These are phyloP conservation scores for Musa itinerans DNA, from an alignment of 176 grass and related monocot genomes.

Conservation along the genomic window DNA sequence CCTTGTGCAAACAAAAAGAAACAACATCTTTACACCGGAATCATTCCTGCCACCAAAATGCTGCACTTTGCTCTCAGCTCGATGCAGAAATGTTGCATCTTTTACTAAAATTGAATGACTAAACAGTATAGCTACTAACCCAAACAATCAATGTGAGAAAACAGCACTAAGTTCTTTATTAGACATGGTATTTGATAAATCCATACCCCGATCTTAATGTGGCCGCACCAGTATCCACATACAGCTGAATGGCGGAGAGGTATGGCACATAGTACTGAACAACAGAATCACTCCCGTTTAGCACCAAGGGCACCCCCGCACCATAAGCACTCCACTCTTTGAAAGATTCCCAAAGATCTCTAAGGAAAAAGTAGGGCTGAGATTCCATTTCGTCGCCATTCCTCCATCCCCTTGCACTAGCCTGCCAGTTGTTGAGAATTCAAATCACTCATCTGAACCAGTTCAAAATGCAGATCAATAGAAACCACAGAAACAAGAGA, in stretches of 20 bases:
- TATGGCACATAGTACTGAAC: constrained; percentile 84
- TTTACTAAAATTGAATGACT: background rate
- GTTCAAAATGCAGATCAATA: background rate
- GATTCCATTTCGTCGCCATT: background rate
- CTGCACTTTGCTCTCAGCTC: background rate
- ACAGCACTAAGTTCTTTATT: background rate
- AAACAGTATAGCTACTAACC: background rate
- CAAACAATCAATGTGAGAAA: background rate
- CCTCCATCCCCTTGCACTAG: constrained; percentile 14
- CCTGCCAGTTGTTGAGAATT: constrained; percentile 16
- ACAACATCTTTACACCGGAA: too few relatives aligned
- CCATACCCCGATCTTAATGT: constrained; percentile 23
- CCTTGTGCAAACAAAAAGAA: too few relatives aligned
- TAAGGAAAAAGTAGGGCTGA: constrained; percentile 40
- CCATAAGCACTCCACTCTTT: constrained; percentile 84
- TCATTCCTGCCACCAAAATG: too few relatives aligned
- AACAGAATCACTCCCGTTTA: constrained; percentile 52
- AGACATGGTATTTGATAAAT: background rate
- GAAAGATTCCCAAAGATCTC: constrained; percentile 78
- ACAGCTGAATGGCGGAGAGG: constrained; percentile 74
- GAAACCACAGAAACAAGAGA: constrained; percentile 4
- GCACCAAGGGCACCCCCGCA: constrained; percentile 52
- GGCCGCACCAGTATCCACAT: constrained; percentile 23
- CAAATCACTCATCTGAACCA: background rate
- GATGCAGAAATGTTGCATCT: background rate